A percentile compares a stretch with the other conserved stretches of the same genome.
These are phyloP conservation scores for Russula abietina DNA, from an alignment of 768 basidiomycete species.

Conservation along the genomic window DNA sequence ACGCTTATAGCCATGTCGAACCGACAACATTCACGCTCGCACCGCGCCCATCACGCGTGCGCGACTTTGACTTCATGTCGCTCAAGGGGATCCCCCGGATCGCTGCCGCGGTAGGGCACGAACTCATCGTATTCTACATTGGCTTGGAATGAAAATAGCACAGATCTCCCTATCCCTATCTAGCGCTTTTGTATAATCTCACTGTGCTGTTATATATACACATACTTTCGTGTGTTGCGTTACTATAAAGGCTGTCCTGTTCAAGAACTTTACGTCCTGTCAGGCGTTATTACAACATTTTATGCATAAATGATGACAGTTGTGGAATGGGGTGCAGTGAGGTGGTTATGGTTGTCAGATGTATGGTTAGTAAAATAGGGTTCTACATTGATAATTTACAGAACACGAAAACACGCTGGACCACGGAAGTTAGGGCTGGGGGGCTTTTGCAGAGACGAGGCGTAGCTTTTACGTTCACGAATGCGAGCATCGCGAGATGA, in stretches of 20 bases:
- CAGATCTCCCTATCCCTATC: not conserved
- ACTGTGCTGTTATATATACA: not conserved
- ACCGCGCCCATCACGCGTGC: conserved; percentile 57
- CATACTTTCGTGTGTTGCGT: not conserved
- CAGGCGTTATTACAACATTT: not conserved
- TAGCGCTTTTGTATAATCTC: conserved; percentile 1
- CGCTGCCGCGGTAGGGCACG: conserved; percentile 58
- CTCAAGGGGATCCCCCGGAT: conserved; percentile 56
- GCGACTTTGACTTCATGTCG: conserved; percentile 73
- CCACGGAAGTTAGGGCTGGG: not conserved
- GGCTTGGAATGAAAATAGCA: conserved; percentile 45
- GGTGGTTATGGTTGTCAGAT: not conserved
- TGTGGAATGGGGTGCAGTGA: not conserved
- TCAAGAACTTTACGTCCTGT: not conserved
- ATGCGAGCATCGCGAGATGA: not conserved
- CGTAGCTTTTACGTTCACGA: conserved; percentile 1
- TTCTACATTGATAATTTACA: conserved; percentile 22
- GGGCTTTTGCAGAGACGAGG: conserved; percentile 1
- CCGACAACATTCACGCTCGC: conserved; percentile 55
- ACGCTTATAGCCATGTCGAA: conserved; percentile 53
- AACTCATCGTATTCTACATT: conserved; percentile 56
- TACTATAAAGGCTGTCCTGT: not conserved
- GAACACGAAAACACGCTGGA: conserved; percentile 1
- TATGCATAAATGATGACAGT: not conserved
- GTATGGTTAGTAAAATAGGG: conserved; percentile 6